phyloP scores from a whole-genome alignment of 176 grass and related monocot species.

The Avena sativa region DNA sequence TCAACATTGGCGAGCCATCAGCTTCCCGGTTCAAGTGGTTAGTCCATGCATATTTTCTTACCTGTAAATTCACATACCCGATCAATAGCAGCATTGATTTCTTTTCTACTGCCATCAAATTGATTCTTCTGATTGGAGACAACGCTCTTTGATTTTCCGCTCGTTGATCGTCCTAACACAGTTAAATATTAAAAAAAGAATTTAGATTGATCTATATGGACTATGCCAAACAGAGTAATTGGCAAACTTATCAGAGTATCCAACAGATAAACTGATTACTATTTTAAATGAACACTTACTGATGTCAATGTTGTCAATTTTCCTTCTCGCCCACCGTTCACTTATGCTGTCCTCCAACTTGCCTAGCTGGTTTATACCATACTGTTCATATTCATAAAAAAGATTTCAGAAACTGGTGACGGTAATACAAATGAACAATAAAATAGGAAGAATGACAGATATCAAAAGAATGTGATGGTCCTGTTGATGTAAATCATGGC shows the following conservation, averaged over 20 bases:
- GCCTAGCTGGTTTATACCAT: constrained; percentile 85
- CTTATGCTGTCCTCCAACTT: constrained; percentile 98
- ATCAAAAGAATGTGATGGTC: neutral
- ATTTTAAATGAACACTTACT: constrained; percentile 57
- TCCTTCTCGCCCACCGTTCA: constrained; percentile 84
- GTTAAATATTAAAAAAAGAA: constrained; percentile 37
- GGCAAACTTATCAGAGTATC: constrained; percentile 27
- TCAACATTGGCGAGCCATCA: constrained; percentile 22
- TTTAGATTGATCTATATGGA: constrained; percentile 27
- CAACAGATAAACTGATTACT: constrained; percentile 39
- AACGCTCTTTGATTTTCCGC: constrained; percentile 66
- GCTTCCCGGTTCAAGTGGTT: constrained; percentile 21
- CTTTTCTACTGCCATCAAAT: constrained; percentile 96
- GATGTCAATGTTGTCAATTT: constrained; percentile 68
- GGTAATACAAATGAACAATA: constrained; percentile 23
- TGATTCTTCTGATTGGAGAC: constrained; percentile 71
- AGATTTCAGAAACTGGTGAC: constrained; percentile 41
- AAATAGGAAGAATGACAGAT: constrained; percentile 2
- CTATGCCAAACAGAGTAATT: constrained; percentile 29
- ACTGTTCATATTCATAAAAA: constrained; percentile 61
- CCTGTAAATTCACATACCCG: constrained; percentile 90
- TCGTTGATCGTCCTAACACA: constrained; percentile 69
- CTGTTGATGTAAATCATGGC: constrained; percentile 26
- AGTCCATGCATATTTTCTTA: constrained; percentile 45
- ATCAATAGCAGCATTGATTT: constrained; percentile 93